A percentile compares a stretch with the other conserved stretches of the same genome.
These are phyloP conservation scores for Purpureocillium takamizusanense DNA, from an alignment of 2,329 filamentous ascomycete species.

Conservation along the genomic window DNA sequence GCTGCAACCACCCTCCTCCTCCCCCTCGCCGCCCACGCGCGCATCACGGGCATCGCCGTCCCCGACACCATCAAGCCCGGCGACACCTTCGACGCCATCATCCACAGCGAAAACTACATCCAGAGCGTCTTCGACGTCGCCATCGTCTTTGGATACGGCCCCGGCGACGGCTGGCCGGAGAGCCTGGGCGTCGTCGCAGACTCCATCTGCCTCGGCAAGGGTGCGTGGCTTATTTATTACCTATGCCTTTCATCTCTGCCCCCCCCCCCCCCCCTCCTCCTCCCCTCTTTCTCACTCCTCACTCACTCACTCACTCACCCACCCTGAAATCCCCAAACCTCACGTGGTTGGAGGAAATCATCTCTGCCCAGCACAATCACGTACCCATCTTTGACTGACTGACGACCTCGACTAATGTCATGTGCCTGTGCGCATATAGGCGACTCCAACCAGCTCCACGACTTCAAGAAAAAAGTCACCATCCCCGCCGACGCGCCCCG, in stretches of 20 bases:
- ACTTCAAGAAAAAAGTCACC: conserved; percentile 16
- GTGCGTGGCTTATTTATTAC: no score
- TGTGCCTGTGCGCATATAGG: neutral
- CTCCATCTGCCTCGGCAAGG: conserved; percentile 26
- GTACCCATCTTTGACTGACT: neutral
- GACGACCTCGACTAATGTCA: no score
- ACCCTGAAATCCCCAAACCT: no score
- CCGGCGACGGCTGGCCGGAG: conserved; percentile 13
- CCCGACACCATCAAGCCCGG: conserved; percentile 30
- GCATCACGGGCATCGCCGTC: conserved; percentile 32
- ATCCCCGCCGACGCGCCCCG: conserved; percentile 11
- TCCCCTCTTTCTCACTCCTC: no score
- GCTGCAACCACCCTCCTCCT: conserved; percentile 6
- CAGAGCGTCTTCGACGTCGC: conserved; percentile 34
- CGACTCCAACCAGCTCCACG: conserved; percentile 15
- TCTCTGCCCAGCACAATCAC: no score
- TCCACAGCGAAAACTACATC: conserved; percentile 32
- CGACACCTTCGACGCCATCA: conserved; percentile 24
- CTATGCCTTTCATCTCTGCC: no score
- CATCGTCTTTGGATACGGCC: conserved; percentile 30
- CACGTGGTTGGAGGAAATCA: no score
- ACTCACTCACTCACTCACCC: no score
- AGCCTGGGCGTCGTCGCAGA: conserved; percentile 19
- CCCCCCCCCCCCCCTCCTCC: neutral
- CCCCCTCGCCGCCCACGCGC: conserved; percentile 19